phyloP scores from a whole-genome alignment of 305 asterid genomes.

The Solanum hybrid region DNA sequence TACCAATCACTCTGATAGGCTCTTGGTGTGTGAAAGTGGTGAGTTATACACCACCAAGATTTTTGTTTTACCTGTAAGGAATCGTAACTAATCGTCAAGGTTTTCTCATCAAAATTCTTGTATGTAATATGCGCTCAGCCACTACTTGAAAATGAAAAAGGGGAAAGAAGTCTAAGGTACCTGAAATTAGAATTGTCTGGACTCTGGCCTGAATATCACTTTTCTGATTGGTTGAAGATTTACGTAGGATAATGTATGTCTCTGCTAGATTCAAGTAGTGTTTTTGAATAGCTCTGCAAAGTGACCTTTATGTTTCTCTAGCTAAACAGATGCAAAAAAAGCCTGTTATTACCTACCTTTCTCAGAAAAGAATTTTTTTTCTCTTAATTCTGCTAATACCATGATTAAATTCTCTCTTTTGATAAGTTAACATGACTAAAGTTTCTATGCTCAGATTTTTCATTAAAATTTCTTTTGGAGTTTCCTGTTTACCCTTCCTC shows the following conservation, averaged over 20 bases:
- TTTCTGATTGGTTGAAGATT: not conserved
- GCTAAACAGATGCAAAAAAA: not conserved
- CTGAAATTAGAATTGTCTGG: not conserved
- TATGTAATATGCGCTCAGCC: not conserved
- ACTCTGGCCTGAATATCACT: not conserved
- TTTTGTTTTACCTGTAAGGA: not conserved
- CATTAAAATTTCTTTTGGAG: not conserved
- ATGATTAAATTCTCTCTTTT: not conserved
- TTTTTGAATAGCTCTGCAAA: not conserved
- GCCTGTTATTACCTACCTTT: not conserved
- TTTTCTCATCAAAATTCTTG: not conserved
- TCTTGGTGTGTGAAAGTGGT: constrained; percentile 17
- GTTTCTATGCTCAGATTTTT: not conserved
- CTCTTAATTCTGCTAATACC: not conserved
- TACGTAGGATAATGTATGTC: not conserved
- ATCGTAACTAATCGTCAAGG: not conserved
- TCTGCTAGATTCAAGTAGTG: not conserved
- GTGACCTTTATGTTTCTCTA: not conserved
- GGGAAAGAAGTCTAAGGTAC: not conserved
- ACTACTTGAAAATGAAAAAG: not conserved
- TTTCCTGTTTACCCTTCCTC: constrained; percentile 1
- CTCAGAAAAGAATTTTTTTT: not conserved
- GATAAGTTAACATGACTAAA: not conserved
- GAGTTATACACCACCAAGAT: not conserved
- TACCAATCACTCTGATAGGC: constrained; percentile 22